Base-by-base conservation (phyloP, 2,329 filamentous ascomycete species). In the Pleomassaria siparia region DNA sequence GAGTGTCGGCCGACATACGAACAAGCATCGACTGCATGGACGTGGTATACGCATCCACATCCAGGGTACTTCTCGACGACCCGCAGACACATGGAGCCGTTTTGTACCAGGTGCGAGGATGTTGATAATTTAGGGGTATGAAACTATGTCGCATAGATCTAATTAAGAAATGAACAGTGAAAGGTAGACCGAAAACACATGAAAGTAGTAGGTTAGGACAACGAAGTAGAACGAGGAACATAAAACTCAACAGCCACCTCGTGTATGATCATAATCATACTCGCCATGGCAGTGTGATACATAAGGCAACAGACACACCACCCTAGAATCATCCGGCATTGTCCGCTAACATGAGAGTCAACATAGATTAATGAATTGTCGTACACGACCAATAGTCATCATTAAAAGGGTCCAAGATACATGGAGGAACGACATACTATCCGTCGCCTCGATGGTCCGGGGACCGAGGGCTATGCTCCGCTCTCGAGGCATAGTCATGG, bases 11-110 rank as follows among this genome's bases (percentile, higher is more conserved):
- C 66, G 45, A 61, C 62, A 25, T 55, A 62, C 4, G 63, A 53
- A 43, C 69, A 71, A 16, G 60, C 58, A 37, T 71, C 67, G n/a
- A 71, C 60, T 3, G 62, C 61, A 46, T 71, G 67, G 10, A 62
- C 54, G 43, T 69, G 61, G 45, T 71, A 71, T 20, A 60, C 56
- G 51, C 67, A 71, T 20, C 67, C 67, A 41, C 69, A 71, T n/a
- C 62, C 65, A 2, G 69, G 60, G 42, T 64, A 71, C 41, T 62
- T 64, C 45, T 71, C 69, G 15, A 71, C 58, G 18, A 71, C 53
- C 20, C 64, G 62, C 37, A 69, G 55, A 43, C 69, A 71, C 69
- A 71, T 71, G 3, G n/a, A 20, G 20, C 15, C 12, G 29, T n/a
- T 30, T 30, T 5, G 29, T 30, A n/a, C n/a, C n/a, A n/a, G n/a